Conservation (phyloP, 768 basidiomycete genomes). For the Tulasnella sp. region DNA sequence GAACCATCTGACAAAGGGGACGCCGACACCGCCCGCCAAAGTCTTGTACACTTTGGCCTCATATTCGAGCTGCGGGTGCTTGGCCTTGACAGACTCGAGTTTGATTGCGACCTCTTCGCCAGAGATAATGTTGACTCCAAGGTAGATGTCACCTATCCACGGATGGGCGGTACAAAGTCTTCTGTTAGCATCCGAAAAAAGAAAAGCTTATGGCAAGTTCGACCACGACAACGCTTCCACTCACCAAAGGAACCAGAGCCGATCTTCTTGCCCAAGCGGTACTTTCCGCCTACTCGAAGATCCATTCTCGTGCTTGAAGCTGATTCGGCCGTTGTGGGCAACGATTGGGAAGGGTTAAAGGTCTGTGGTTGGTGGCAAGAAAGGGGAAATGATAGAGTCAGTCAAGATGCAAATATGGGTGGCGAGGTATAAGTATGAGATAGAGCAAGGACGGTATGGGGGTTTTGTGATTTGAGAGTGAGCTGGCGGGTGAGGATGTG, state of each 20-base stretch:
- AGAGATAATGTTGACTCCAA: slow-evolving; percentile 99
- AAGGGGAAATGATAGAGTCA: not conserved
- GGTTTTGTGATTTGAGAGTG: no score
- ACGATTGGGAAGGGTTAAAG: slow-evolving; percentile 16
- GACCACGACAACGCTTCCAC: slow-evolving; percentile 25
- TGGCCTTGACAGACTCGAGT: slow-evolving; percentile 98
- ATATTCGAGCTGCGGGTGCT: slow-evolving; percentile 99
- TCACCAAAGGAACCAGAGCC: slow-evolving; percentile 95
- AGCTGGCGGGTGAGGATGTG: no score
- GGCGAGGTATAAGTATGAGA: no score
- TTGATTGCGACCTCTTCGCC: slow-evolving; percentile 99
- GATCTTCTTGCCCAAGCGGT: slow-evolving; percentile 98
- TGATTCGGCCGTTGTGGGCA: slow-evolving; percentile 53
- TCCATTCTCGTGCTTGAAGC: slow-evolving; percentile 57
- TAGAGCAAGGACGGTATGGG: no score
- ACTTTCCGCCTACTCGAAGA: slow-evolving; percentile 86
- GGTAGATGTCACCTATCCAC: slow-evolving; percentile 84
- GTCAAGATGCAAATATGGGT: no score
- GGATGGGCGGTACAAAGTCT: no score
- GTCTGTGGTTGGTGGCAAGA: slow-evolving; percentile 1
- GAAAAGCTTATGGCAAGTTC: no score
- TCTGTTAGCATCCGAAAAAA: not conserved
- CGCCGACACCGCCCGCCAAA: slow-evolving; percentile 97
- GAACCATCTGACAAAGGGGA: slow-evolving; percentile 87
- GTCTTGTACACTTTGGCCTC: slow-evolving; percentile 76